Percentiles rank a stretch among this genome's conserved stretches.
phyloP scores from a whole-genome alignment of 768 basidiomycete genomes.

The Tephrocybe sp. region DNA sequence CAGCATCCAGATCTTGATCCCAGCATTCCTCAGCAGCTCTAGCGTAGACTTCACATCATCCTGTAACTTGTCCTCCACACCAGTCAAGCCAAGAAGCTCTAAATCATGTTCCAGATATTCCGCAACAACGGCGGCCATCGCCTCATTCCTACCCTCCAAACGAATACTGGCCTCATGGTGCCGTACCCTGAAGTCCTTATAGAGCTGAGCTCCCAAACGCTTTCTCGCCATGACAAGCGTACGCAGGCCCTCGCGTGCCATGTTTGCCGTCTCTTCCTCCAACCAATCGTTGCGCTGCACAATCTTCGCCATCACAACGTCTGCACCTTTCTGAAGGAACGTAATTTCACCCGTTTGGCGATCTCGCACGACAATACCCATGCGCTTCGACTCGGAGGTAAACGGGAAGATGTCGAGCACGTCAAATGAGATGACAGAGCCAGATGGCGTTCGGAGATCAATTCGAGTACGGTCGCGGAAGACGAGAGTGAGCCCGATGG shows the following conservation, averaged over 20 bases:
- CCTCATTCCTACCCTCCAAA: constrained; percentile 79
- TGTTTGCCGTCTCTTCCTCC: constrained; percentile 97
- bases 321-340: constrained; percentile 96
- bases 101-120: constrained; percentile 85
- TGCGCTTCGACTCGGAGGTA: constrained; percentile 97
- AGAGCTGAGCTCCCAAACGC: constrained; percentile 65
- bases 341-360: constrained; percentile 70
- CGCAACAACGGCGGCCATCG: constrained; percentile 72
- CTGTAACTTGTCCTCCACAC: constrained; percentile 99
- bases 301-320: constrained; percentile 96
- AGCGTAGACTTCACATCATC: constrained; percentile 95
- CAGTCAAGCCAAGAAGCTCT: constrained; percentile 90
- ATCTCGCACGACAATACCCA: constrained; percentile 96
- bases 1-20: constrained; percentile 99
- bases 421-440: constrained; percentile 67
- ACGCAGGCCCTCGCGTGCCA: constrained; percentile 94
- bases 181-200: constrained; percentile 66
- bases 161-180: constrained; percentile 80
- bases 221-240: constrained; percentile 93
- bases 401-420: constrained; percentile 97
- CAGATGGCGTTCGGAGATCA: constrained; percentile 73
- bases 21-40: constrained; percentile 91
- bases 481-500: constrained; percentile 86
- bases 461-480: constrained; percentile 92
- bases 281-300: constrained; percentile 98